Base-by-base conservation (phyloP, 805 yeast species). In the Lachancea nothofagi region DNA sequence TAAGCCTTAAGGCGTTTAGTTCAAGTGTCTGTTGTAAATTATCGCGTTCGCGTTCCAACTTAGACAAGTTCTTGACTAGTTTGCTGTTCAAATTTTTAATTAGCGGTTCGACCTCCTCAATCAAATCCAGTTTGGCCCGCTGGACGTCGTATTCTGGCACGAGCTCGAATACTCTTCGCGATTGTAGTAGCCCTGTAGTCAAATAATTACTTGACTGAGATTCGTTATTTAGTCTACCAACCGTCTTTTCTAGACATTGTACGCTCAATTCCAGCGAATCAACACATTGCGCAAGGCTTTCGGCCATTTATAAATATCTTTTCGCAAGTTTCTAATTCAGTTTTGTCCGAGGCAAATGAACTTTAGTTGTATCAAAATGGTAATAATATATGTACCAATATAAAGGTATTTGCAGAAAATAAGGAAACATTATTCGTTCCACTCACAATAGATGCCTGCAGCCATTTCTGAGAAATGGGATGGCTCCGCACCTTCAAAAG, bases 141-240 rank as follows among this genome's bases (percentile, higher is more conserved):
- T 59, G 60, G 20, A 61, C 57, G 32, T 61, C 65, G 39, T 57
- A 61, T 22, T 58, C 64, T 10, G 64, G 53, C 10, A 58, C 50
- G 23, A 61, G 44, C 35, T 53, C 57, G 33, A 54, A 57, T 6
- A 52, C 56, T 33, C 59, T 50, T 25, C 47, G 50, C 2, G 54
- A 49, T 40, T 54, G 51, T 10, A 60, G 40, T 49, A 57, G 44
- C 7, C 47, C 51, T 14, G 41, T 43, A 0, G 59, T 50, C 22
- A 59, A 38, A 23, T 48, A 44, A 18, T 45, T 49, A 33, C 54
- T 55, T 10, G 50, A 42, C 25, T 45, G 41, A 4, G 57, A 44
- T 20, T 50, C 44, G 6, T 23, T 37, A 30, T 48, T 40, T 28
- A 58, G 28, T 9, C 38, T 43, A 10, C 38, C 45, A 7, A 57